Base-by-base conservation (phyloP, 768 basidiomycete genomes). In the Tubosaeta sp. region DNA sequence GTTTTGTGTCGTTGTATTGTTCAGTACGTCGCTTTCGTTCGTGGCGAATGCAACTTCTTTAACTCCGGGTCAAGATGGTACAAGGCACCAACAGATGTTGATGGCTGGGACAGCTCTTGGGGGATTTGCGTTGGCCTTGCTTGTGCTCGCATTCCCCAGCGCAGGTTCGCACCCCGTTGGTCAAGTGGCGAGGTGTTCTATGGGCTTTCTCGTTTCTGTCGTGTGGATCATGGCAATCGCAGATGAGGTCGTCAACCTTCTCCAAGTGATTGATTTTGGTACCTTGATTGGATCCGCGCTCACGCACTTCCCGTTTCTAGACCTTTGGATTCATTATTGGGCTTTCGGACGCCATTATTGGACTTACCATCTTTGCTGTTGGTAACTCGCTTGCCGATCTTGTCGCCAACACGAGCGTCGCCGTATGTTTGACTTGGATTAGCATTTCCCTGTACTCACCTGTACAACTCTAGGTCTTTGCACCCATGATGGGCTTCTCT, bases 191-290 rank as follows among this genome's bases (percentile, higher is more conserved):
- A 79, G 94, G 10, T 95, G 92, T 63, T 86, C 84, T 22, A 85
- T 95, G 77, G 95, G 97, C 0, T 99, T 99, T 72, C 66, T 85
- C 19, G 86, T 95, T 26, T 79, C 93, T 3, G 82, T 97, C 55
- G 85, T 97, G 8, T 99, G 97, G 95, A 97, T 99, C 60, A 95
- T 97, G 84, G 93, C 89, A 6, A 94, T 98, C 44, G 94, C 95
- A 1, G 94, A 97, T 65, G 95, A 97, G 66, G 93, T 95, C 2
- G 93, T 98, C 29, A 80, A 87, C 44, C 85, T 97, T 11, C 78
- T 98, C 10, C 85, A 88, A 74, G 95, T 95, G 52, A 79, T 59
- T 5, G 1, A 41, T 35, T 35, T 22, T 3, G 16, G 27, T 19
- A 0, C 12, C 16, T 5, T 22, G 19, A 7, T 55, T 17, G 31